Evolutionary conservation across 225 moss, liverwort and hornwort species (phyloP).

Genomic region (Neckera pumila): DNA sequence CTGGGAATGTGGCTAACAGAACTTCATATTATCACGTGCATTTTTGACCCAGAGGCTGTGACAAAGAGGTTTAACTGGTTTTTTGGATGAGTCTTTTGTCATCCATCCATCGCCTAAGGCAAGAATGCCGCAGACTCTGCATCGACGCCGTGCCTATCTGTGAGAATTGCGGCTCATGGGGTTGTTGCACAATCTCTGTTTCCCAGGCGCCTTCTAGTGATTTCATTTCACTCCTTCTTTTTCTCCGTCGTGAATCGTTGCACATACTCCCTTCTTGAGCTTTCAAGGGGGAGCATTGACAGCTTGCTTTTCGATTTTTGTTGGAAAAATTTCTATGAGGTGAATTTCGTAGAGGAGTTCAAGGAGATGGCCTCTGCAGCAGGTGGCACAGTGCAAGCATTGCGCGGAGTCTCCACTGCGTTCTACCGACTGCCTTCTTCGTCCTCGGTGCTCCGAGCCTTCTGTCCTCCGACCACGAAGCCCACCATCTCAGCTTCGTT

Average conservation of each 20-base stretch:
- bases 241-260: neutral
- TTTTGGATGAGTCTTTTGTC: neutral
- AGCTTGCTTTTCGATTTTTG: too few relatives aligned
- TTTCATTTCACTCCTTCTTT: neutral
- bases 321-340: too few relatives aligned
- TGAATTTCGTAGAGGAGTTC: neutral
- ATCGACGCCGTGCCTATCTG: neutral
- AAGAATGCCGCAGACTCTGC: neutral
- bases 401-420: conserved; percentile 35
- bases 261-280: neutral
- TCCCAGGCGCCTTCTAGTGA: neutral
- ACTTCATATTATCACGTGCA: neutral
- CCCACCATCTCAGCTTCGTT: neutral
- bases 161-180: neutral
- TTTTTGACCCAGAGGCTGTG: neutral
- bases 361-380: conserved; percentile 38
- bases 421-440: conserved; percentile 19
- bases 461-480: neutral
- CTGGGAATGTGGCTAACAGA: too few relatives aligned
- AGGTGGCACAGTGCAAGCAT: conserved; percentile 29
- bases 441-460: conserved; percentile 4
- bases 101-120: neutral
- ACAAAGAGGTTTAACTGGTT: neutral
- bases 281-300: neutral
- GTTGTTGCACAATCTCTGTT: neutral